Percentiles rank a stretch among this genome's conserved stretches.
Evolutionary conservation across 2,329 filamentous ascomycete genomes (phyloP).

Genomic region (Talaromyces albobiverticillius): DNA sequence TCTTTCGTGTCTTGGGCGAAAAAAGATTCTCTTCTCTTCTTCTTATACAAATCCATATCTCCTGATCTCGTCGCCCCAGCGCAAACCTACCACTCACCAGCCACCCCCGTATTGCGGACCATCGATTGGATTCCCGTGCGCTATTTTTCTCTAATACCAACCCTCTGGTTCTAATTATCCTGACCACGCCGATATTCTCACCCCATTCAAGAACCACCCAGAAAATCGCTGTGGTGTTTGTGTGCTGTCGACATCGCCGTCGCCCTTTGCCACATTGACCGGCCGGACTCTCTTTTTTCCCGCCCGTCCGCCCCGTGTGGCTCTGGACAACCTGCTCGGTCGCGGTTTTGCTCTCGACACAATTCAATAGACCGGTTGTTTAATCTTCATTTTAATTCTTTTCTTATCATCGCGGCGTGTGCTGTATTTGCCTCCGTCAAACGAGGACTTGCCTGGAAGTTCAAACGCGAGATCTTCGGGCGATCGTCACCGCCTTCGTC

Average conservation of each 20-base stretch:
- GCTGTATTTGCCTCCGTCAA: neutral
- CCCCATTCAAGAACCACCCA: neutral
- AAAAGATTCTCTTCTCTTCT: neutral
- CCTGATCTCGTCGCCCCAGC: neutral
- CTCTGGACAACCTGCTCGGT: slow-evolving; percentile 22
- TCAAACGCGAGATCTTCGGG: neutral
- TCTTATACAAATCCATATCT: neutral
- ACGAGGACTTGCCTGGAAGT: neutral
- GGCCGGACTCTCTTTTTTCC: slow-evolving; percentile 2
- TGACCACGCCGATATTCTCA: neutral
- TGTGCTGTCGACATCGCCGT: neutral
- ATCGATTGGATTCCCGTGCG: neutral
- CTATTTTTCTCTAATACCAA: neutral
- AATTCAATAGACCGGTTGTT: neutral
- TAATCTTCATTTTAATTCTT: neutral
- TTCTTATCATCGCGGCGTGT: neutral
- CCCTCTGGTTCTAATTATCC: neutral
- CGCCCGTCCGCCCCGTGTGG: slow-evolving; percentile 9
- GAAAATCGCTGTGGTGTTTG: neutral
- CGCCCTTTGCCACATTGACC: slow-evolving; percentile 4
- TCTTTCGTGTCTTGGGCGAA: neutral
- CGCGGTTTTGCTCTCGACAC: neutral
- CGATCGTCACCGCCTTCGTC: neutral
- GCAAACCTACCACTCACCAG: neutral
- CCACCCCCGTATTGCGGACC: neutral